These are phyloP conservation scores for Allium fistulosum DNA, from an alignment of 106 monocot genomes.

Conservation along the genomic window DNA sequence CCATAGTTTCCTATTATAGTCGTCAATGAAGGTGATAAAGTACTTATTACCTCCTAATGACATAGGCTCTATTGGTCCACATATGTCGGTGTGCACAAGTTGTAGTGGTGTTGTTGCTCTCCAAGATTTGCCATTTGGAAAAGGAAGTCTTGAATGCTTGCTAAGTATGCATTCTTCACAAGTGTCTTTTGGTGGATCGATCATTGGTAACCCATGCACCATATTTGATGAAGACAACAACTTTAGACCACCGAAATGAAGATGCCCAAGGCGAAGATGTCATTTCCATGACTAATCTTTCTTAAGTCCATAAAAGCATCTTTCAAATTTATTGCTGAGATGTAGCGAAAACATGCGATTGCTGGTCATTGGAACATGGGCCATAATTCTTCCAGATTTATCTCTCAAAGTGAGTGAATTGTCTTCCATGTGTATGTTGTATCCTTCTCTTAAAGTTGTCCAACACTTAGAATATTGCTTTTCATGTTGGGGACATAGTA, in stretches of 20 bases:
- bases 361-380: not conserved
- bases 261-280: not conserved
- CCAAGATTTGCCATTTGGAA: no score
- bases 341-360: constrained; percentile 3
- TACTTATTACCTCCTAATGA: not conserved
- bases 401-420: constrained; percentile 5
- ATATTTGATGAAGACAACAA: not conserved
- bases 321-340: not conserved
- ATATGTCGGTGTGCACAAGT: not conserved
- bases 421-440: constrained; percentile 2
- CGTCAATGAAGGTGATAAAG: not conserved
- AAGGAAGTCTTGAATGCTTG: not conserved
- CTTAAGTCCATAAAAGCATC: not conserved
- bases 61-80: not conserved
- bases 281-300: not conserved
- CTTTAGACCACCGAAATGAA: not conserved
- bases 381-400: not conserved
- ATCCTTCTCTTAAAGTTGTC: constrained; percentile 5
- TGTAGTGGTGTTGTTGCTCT: not conserved
- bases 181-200: not conserved
- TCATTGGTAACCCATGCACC: not conserved
- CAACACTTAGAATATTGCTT: constrained; percentile 8
- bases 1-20: not conserved
- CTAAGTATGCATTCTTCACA: not conserved
- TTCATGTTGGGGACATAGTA: constrained; percentile 10